These are phyloP conservation scores for Candida buenavistaensis DNA, from an alignment of 1,139 yeast genomes.

Conservation along the genomic window DNA sequence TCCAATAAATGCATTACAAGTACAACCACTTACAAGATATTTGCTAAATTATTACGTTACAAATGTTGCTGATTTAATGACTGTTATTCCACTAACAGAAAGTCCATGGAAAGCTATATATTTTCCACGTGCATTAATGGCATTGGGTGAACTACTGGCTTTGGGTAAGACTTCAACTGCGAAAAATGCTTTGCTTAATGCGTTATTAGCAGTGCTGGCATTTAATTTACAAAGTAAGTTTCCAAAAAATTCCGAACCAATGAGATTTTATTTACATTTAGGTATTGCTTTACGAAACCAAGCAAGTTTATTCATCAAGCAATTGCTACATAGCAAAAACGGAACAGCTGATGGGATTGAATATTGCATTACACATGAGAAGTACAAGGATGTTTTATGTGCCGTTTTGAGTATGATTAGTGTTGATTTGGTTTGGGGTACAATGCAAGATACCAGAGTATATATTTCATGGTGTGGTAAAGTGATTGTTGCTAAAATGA, in stretches of 20 bases:
- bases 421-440: constrained; percentile 88
- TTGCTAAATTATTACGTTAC: constrained; percentile 73
- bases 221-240: constrained; percentile 77
- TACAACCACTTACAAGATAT: constrained; percentile 68
- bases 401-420: constrained; percentile 87
- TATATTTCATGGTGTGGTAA: constrained; percentile 77
- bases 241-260: constrained; percentile 57
- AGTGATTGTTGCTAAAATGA: constrained; percentile 70
- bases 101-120: constrained; percentile 89
- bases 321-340: constrained; percentile 35
- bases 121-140: constrained; percentile 78
- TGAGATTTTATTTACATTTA: constrained; percentile 67
- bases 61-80: constrained; percentile 84
- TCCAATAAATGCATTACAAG: constrained; percentile 62
- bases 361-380: constrained; percentile 61
- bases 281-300: constrained; percentile 76
- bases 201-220: constrained; percentile 78
- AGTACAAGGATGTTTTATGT: constrained; percentile 80
- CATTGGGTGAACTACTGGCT: constrained; percentile 77
- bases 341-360: constrained; percentile 39
- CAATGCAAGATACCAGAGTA: constrained; percentile 81
- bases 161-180: constrained; percentile 76
- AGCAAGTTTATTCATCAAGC: constrained; percentile 67
- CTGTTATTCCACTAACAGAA: constrained; percentile 76
- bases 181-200: constrained; percentile 75